Evolutionary conservation across 768 basidiomycete genomes (phyloP), one percentile per base, ranked within the genome.

Genomic region (Vararia minispora): DNA sequence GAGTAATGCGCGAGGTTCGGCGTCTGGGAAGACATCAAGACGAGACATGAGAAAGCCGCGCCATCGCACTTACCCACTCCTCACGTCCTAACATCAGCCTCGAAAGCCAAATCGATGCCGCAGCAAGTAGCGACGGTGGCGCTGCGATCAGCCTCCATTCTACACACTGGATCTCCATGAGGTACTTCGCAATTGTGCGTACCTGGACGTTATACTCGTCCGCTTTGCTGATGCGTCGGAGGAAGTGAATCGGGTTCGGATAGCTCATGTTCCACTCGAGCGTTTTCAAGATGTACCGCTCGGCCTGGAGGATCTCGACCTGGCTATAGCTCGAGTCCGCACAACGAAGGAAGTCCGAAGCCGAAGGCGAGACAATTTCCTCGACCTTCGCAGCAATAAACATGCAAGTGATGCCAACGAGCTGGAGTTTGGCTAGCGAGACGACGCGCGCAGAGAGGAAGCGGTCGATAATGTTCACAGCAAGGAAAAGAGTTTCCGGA

Each of bases 351-450:
- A 94, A 81, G 60, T 91, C 85, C 21, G 63, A 62, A 20, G 89
- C 79, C 17, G 83, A 79, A 0, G 92, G 92, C 8, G 88, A 77
- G 45, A 88, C 74, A 28, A 89, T 89, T 58, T 95, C 91, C 58
- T 97, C 92, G 45, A 82, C 88, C 58, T 97, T 97, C 26, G 87
- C 74, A 0, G 92, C 76, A 48, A 95, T 66, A 61, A 94, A 85
- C 49, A 97, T 73, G 42, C 81, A 79, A 3, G 87, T 79, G 36
- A 90, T 69, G 40, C 92, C 92, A 41, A 95, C 88, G 26, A 95
- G 77, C 55, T 78, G 76, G 36, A 77, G 61, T 53, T 76, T 76
- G 47, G 69, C 67, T 30, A 79, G 59, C 2, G 74, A 75, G 23
- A 77, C 72, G 36, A 71, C 66, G 12, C 75, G 69, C 2, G 63